Base-by-base conservation (phyloP, 257 asterid genomes). In the Solanum neorickii region DNA sequence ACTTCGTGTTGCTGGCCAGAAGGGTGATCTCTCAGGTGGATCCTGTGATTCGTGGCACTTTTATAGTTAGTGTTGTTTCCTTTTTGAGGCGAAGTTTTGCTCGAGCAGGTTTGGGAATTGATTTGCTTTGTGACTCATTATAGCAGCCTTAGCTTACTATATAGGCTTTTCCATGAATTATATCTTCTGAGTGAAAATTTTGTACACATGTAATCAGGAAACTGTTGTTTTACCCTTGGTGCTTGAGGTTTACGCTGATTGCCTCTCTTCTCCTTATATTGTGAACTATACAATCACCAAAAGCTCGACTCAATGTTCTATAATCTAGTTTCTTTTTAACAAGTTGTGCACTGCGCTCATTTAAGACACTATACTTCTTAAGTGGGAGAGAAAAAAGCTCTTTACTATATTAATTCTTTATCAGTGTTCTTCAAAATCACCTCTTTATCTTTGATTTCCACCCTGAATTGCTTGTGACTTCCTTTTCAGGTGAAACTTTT, bases 1-100 rank as follows among this genome's bases (percentile, higher is more conserved):
- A 87, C 96, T 97, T 88, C 95, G 98, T 85, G 92, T 89, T 86
- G 95, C 98, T 91, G 99, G 99, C 90, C 95, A 91, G 92, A 95
- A 94, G 80, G 99, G 98, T 83, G 96, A 94, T 92, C 98, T 97
- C 94, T 94, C 98, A 95, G 99, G 99, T 94, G 98, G 96, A 88
- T 91, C 95, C 94, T 90, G 95, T 94, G 98, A 94, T 92, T 89
- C 95, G 93, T 93, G 95, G 92, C 93, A 95, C 95, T 94, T 94
- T 92, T 93, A 92, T 93, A 90, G 92, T 92, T 94, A 92, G 44
- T 90, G 91, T 94, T 93, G 94, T 93, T 94, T 92, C 93, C 92
- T 91, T 93, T 95, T 94, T 91, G 93, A 92, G 91, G 95, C 29
- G 92, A 90, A 94, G 95, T 91, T 89, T 92, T 93, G 93, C 84